phyloP scores from a whole-genome alignment of 495 filamentous ascomycete species.

The Talaromyces ruber region DNA sequence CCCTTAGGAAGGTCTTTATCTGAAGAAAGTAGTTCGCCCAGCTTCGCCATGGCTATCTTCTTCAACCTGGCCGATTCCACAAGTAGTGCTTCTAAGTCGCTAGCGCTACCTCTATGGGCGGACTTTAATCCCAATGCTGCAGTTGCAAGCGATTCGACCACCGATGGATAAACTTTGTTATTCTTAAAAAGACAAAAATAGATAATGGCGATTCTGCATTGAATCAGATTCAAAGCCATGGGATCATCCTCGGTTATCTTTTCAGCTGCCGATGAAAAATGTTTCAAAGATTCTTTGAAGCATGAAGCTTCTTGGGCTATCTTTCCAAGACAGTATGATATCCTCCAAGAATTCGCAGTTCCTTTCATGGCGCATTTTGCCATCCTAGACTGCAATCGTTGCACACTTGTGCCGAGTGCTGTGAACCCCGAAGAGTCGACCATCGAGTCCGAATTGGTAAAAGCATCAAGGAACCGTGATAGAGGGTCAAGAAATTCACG shows the following conservation, averaged over 20 bases:
- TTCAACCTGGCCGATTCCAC: conserved; percentile 54
- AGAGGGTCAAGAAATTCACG: conserved; percentile 67
- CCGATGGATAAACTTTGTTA: conserved; percentile 14
- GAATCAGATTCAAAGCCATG: conserved; percentile 28
- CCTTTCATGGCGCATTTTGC: neutral
- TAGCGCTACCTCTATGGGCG: conserved; percentile 52
- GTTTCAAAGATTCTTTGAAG: conserved; percentile 32
- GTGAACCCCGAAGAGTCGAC: conserved; percentile 34
- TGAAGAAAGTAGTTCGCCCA: conserved; percentile 33
- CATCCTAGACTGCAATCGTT: conserved; percentile 24
- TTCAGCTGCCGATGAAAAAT: conserved; percentile 25
- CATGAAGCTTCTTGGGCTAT: conserved; percentile 38
- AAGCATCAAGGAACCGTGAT: conserved; percentile 53
- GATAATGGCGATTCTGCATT: conserved; percentile 34
- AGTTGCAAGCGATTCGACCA: conserved; percentile 21
- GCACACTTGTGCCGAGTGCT: conserved; percentile 24
- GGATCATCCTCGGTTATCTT: conserved; percentile 25
- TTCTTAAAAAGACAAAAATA: conserved; percentile 23
- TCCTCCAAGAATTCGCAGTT: conserved; percentile 10
- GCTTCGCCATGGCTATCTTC: conserved; percentile 47
- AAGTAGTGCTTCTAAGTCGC: conserved; percentile 64
- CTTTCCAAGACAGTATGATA: conserved; percentile 30
- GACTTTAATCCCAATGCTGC: conserved; percentile 43
- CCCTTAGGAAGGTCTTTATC: conserved; percentile 9
- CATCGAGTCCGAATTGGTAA: conserved; percentile 43